Percentiles rank a stretch among this genome's conserved stretches.
Conservation (phyloP, 768 basidiomycete genomes). For the Trametes gibbosa region DNA sequence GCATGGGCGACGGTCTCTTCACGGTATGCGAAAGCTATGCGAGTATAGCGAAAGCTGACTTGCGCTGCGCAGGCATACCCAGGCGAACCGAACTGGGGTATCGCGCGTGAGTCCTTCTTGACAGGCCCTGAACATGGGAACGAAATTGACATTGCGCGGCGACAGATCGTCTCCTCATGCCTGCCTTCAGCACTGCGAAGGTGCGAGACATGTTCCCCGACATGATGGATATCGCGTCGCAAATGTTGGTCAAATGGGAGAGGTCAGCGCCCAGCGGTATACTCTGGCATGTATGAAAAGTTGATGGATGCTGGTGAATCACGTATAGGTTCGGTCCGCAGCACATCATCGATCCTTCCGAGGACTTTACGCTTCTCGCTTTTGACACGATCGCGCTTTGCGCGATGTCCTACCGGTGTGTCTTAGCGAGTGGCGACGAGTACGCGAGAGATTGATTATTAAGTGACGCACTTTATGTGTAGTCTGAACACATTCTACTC, state of each 20-base stretch:
- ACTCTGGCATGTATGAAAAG: too few species aligned
- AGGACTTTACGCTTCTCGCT: slow-evolving; percentile 48
- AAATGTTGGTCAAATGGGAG: slow-evolving; percentile 45
- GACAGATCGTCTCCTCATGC: slow-evolving; percentile 39
- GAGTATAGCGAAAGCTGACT: not conserved
- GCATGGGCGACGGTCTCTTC: slow-evolving; percentile 42
- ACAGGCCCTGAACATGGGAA: too few species aligned
- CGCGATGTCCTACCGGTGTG: slow-evolving; percentile 40
- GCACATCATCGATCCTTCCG: slow-evolving; percentile 39
- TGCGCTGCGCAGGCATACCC: slow-evolving; percentile 30
- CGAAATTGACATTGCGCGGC: not conserved
- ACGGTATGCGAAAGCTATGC: slow-evolving; percentile 26
- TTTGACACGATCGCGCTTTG: slow-evolving; percentile 47
- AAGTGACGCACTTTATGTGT: not conserved
- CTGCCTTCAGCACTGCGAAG: slow-evolving; percentile 40
- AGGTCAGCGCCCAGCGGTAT: slow-evolving; percentile 24
- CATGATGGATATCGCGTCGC: slow-evolving; percentile 44
- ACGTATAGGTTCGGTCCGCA: slow-evolving; percentile 40
- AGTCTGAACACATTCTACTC: slow-evolving; percentile 48
- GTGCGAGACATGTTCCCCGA: slow-evolving; percentile 47
- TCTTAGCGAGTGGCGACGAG: not conserved
- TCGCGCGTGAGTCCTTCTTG: slow-evolving; percentile 36
- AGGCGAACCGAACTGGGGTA: slow-evolving; percentile 46
- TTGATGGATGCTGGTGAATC: too few species aligned
- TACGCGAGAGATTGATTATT: not conserved